Conservation (phyloP, 192 early-diverging fungal species). For the Phlyctochytrium planicorne region DNA sequence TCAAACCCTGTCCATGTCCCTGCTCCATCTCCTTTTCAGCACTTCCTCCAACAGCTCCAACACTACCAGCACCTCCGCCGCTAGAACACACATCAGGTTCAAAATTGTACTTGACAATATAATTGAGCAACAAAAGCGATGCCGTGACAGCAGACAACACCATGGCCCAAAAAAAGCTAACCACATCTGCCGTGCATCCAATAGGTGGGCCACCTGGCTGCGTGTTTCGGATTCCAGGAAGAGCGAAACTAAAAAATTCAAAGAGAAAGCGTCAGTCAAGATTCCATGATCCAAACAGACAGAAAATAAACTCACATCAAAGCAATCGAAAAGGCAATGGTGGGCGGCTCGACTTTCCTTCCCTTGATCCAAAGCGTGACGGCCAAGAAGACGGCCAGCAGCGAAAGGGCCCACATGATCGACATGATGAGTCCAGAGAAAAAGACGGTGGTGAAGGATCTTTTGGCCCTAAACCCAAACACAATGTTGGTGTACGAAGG, state of each 20-base stretch:
- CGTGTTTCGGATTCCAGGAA: conserved; percentile 31
- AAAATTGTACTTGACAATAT: conserved; percentile 20
- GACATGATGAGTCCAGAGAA: conserved; percentile 26
- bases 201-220: conserved; percentile 28
- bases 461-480: not conserved
- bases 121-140: conserved; percentile 23
- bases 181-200: conserved; percentile 22
- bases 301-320: conserved; percentile 13
- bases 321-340: conserved; percentile 18
- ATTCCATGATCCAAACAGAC: not conserved
- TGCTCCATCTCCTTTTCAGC: too few relatives aligned
- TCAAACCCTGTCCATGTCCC: too few relatives aligned
- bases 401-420: conserved; percentile 32
- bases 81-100: too few relatives aligned
- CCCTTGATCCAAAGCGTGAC: conserved; percentile 24
- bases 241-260: conserved; percentile 27
- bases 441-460: conserved; percentile 16
- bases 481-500: too few relatives aligned
- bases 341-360: conserved; percentile 34
- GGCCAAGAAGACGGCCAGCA: conserved; percentile 17
- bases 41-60: too few relatives aligned
- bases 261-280: not conserved
- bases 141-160: conserved; percentile 11
- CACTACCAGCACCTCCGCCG: too few relatives aligned
- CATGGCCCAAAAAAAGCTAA: conserved; percentile 31